Conservation (phyloP, 2,329 filamentous ascomycete genomes). For the Hymenoscyphus linearis region DNA sequence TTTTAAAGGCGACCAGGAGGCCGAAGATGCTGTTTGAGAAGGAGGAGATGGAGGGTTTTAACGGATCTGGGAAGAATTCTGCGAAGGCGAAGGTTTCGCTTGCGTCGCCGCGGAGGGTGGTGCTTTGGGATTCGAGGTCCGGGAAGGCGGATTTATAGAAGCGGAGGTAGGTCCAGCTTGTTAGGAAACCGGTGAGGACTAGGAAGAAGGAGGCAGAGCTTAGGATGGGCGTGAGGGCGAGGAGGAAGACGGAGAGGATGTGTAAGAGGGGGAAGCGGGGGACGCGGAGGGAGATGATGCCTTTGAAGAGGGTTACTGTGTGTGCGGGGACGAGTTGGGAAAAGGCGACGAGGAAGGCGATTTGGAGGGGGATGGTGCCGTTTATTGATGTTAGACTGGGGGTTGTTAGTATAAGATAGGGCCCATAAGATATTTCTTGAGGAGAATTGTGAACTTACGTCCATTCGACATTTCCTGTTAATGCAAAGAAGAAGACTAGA, state of each 20-base stretch:
- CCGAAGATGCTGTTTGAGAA: constrained; percentile 72
- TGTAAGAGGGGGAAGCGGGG: constrained; percentile 65
- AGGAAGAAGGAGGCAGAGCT: constrained; percentile 70
- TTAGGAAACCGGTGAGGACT: constrained; percentile 74
- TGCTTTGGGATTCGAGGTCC: constrained; percentile 58
- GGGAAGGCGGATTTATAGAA: constrained; percentile 81
- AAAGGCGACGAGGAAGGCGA: constrained; percentile 91
- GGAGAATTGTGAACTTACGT: constrained; percentile 49
- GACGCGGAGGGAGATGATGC: constrained; percentile 83
- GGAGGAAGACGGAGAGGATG: constrained; percentile 67
- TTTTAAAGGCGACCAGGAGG: constrained; percentile 64
- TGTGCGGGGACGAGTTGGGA: constrained; percentile 97
- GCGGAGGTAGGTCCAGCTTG: constrained; percentile 91
- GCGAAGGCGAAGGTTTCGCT: constrained; percentile 95
- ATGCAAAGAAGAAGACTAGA: constrained; percentile 66
- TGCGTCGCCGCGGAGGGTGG: constrained; percentile 76
- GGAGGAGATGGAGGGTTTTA: constrained; percentile 71
- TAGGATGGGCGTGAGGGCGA: constrained; percentile 58
- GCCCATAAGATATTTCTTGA: constrained; percentile 28
- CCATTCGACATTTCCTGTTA: constrained; percentile 62
- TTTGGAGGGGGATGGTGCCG: constrained; percentile 84
- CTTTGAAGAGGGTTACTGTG: constrained; percentile 89
- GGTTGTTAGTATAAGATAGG: constrained; percentile 29
- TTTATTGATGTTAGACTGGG: constrained; percentile 72
- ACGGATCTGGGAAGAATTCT: constrained; percentile 84